A percentile compares a stretch with the other conserved stretches of the same genome.
Conservation (phyloP, 2,329 filamentous ascomycete genomes). For the Pseudocercospora vitis region DNA sequence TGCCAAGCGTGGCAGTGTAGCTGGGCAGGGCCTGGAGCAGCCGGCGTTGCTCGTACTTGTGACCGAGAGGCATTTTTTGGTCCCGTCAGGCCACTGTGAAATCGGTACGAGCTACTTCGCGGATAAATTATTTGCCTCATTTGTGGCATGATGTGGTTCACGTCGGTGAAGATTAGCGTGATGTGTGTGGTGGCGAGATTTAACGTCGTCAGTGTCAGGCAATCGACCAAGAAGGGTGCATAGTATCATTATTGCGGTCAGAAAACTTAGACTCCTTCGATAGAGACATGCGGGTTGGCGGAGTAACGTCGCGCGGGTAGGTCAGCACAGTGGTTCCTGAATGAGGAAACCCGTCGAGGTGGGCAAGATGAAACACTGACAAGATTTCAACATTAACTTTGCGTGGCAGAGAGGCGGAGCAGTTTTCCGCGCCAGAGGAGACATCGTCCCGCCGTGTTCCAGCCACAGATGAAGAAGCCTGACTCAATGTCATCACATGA, state of each 20-base stretch:
- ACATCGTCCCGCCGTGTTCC: not conserved
- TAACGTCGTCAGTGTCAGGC: too few species aligned
- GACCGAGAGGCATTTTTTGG: not conserved
- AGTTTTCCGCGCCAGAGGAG: not conserved
- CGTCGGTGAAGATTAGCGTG: too few species aligned
- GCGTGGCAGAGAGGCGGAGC: not conserved
- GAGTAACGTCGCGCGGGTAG: too few species aligned
- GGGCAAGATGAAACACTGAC: too few species aligned
- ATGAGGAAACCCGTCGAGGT: not conserved
- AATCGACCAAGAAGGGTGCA: too few species aligned
- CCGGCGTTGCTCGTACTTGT: not conserved
- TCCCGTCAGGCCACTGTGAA: not conserved
- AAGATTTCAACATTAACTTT: not conserved
- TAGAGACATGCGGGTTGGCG: too few species aligned
- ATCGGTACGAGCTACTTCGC: not conserved
- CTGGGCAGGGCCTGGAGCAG: not conserved
- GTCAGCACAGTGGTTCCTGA: too few species aligned
- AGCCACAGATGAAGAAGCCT: too few species aligned
- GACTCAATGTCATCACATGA: too few species aligned
- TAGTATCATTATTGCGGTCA: too few species aligned
- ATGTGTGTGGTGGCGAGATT: not conserved
- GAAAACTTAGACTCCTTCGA: too few species aligned
- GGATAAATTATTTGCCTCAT: slow-evolving; percentile 7
- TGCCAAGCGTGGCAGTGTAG: slow-evolving; percentile 6
- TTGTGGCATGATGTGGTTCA: too few species aligned